Evolutionary conservation across 805 yeast genomes (phyloP).

Genomic region (Candida peoriensis): DNA sequence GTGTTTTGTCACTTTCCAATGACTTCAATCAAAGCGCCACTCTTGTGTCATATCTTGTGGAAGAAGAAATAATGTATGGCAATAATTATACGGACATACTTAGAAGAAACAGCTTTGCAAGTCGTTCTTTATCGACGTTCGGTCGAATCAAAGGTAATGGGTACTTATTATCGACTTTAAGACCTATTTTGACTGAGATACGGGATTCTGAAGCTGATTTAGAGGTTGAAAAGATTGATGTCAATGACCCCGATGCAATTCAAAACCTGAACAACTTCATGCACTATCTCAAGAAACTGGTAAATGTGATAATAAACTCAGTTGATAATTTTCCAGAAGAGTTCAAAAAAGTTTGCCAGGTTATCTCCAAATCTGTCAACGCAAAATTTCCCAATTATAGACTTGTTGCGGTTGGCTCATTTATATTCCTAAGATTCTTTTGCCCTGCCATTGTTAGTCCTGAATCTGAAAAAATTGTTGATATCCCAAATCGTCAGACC

Average conservation of each 20-base stretch:
- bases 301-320: slow-evolving; percentile 55
- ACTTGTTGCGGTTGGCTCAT: slow-evolving; percentile 76
- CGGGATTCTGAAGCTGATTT: slow-evolving; percentile 45
- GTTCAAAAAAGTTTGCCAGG: slow-evolving; percentile 63
- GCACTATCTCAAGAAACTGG: slow-evolving; percentile 48
- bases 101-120: slow-evolving; percentile 78
- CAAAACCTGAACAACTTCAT: slow-evolving; percentile 43
- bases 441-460: slow-evolving; percentile 93
- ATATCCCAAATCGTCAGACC: slow-evolving; percentile 33
- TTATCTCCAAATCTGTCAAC: slow-evolving; percentile 52
- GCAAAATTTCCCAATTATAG: slow-evolving; percentile 64
- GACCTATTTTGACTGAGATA: slow-evolving; percentile 53
- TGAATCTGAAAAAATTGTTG: slow-evolving; percentile 42
- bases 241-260: slow-evolving; percentile 34
- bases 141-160: slow-evolving; percentile 62
- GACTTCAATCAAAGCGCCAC: slow-evolving; percentile 37
- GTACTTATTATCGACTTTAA: slow-evolving; percentile 48
- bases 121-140: slow-evolving; percentile 66
- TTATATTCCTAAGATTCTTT: slow-evolving; percentile 70
- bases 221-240: slow-evolving; percentile 55
- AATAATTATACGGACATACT: slow-evolving; percentile 66
- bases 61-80: slow-evolving; percentile 57
- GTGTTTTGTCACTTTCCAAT: slow-evolving; percentile 52
- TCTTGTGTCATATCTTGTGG: slow-evolving; percentile 50
- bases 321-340: slow-evolving; percentile 61